Percentiles rank a stretch among this genome's conserved stretches.
Conservation (phyloP, 495 filamentous ascomycete species). For the Darksidea phi region DNA sequence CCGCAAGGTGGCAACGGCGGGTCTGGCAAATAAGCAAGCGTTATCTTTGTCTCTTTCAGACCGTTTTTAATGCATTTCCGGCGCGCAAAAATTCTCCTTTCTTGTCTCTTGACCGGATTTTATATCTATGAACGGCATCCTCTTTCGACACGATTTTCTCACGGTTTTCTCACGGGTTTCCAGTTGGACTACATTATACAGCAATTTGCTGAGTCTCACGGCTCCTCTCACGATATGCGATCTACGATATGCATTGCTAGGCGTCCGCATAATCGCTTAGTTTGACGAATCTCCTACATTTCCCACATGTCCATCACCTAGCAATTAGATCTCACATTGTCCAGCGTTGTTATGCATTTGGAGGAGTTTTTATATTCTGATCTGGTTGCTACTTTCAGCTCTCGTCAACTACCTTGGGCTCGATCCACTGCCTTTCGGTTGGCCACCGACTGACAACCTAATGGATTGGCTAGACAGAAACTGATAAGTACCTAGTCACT, state of each 20-base stretch:
- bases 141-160: background rate
- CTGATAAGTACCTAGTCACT: background rate
- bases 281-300: background rate
- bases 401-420: background rate
- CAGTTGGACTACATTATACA: background rate
- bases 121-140: no score
- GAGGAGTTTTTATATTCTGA: background rate
- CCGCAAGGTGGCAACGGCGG: slow-evolving; percentile 10
- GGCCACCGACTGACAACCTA: background rate
- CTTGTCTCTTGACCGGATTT: no score
- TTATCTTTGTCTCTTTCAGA: background rate
- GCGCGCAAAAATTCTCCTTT: background rate
- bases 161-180: background rate
- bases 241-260: background rate
- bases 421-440: background rate
- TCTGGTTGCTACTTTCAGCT: background rate
- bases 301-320: background rate
- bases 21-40: slow-evolving; percentile 24
- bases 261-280: background rate
- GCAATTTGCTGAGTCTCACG: background rate
- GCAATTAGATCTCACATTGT: background rate
- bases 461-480: background rate
- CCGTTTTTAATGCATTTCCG: slow-evolving; percentile 7
- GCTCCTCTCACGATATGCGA: no score
- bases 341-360: background rate